phyloP scores from a whole-genome alignment of 1,139 yeast genomes.

The Suhomyces bolitotheri region DNA sequence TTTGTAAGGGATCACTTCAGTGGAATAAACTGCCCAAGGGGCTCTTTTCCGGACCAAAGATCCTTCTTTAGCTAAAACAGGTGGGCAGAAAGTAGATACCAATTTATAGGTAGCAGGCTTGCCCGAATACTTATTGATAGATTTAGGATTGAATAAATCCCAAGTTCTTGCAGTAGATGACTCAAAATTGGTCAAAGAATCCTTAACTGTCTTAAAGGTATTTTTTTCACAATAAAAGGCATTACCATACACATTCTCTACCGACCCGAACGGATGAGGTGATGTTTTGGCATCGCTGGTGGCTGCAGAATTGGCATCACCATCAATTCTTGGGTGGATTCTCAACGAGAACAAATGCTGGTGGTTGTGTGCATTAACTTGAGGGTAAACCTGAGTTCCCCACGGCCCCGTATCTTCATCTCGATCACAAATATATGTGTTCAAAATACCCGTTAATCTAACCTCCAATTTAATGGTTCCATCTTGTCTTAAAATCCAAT shows the following conservation, averaged over 20 bases:
- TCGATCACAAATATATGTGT: constrained; percentile 63
- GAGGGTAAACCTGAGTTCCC: constrained; percentile 81
- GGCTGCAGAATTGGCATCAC: constrained; percentile 74
- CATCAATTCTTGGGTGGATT: constrained; percentile 78
- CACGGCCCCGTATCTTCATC: constrained; percentile 69
- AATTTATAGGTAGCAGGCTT: constrained; percentile 76
- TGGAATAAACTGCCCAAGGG: constrained; percentile 70
- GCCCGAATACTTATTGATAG: constrained; percentile 65
- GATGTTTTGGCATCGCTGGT: constrained; percentile 64
- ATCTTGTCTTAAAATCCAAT: constrained; percentile 82
- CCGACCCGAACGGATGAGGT: constrained; percentile 60
- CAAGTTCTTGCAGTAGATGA: constrained; percentile 68
- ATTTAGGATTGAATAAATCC: constrained; percentile 75
- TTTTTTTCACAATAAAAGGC: constrained; percentile 67
- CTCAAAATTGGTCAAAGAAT: constrained; percentile 64
- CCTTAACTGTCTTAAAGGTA: constrained; percentile 64
- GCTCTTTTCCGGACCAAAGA: constrained; percentile 79
- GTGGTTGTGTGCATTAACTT: constrained; percentile 81
- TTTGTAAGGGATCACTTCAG: constrained; percentile 68
- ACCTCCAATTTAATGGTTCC: constrained; percentile 79
- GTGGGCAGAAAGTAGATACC: constrained; percentile 76
- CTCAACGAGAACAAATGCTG: constrained; percentile 82
- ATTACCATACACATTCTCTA: constrained; percentile 73
- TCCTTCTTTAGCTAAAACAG: constrained; percentile 70
- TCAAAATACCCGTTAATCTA: constrained; percentile 78